Base-by-base conservation (phyloP, 2,329 filamentous ascomycete species). In the Phialophora tarda region DNA sequence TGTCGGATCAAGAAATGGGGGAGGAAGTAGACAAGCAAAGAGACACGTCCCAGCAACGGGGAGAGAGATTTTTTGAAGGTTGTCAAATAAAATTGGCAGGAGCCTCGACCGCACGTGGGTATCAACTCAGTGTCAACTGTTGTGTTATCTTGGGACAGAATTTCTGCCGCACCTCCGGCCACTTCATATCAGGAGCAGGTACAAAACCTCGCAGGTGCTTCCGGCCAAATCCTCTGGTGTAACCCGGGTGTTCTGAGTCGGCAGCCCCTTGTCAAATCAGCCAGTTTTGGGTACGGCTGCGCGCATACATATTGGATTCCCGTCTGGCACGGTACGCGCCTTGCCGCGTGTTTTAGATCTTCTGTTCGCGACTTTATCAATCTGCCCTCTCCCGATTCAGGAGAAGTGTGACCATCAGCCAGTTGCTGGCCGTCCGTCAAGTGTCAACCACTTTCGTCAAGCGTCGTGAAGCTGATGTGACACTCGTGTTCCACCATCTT, bases 401-500 rank as follows among this genome's bases (percentile, higher is more conserved):
- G 51, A 21, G n/a, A 41, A 53, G 53, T 30, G 53, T 10, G 21
- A 51, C 21, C 17, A 23, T 12, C 8, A 5, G 28, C 24, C 10
- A 6, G n/a, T 24, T 51, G 12, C 5, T 7, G 14, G 41, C 12
- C 23, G n/a, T 26, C 12, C 21, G 21, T 57, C 17, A 56, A 26
- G 21, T 11, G 3, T 56, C 55, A 61, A 47, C 41, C 53, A 50
- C 24, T 58, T 6, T 56, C 41, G n/a, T 24, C 53, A 21, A 69
- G 44, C 50, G 62, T 64, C 8, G 48, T 54, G 59, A 73, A 72
- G 34, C 71, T 64, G 44, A 71, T 72, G 65, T 63, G 68, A 58
- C 71, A 71, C 47, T 70, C 59, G 62, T 72, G 71, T 63, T 72
- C 71, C 63, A 65, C 64, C 64, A 71, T 68, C 53, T 70, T 71